Evolutionary conservation across 2,329 filamentous ascomycete species (phyloP).

Genomic region (Hypomyces perniciosus): DNA sequence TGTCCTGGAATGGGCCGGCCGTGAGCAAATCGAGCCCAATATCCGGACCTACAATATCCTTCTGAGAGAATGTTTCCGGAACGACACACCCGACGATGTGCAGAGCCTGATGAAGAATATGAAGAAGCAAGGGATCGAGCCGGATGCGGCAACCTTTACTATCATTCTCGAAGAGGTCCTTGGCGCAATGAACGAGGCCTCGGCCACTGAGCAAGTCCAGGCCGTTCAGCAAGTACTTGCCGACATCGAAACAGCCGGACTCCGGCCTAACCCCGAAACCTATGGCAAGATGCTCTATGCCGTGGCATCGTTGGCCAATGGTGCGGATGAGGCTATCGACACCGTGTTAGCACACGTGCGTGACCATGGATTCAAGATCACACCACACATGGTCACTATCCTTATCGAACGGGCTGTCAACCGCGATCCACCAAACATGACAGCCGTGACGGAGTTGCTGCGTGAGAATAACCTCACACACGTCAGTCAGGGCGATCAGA

Average conservation of each 20-base stretch:
- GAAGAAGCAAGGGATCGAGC: slow-evolving; percentile 46
- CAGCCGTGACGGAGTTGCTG: slow-evolving; percentile 55
- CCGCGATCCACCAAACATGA: slow-evolving; percentile 51
- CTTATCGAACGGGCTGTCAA: slow-evolving; percentile 63
- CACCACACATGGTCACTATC: slow-evolving; percentile 67
- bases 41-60: slow-evolving; percentile 62
- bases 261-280: slow-evolving; percentile 54
- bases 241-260: slow-evolving; percentile 50
- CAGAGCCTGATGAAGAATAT: slow-evolving; percentile 53
- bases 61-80: slow-evolving; percentile 53
- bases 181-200: slow-evolving; percentile 31
- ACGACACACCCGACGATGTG: slow-evolving; percentile 42
- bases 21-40: slow-evolving; percentile 50
- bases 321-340: slow-evolving; percentile 45
- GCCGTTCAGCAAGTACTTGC: slow-evolving; percentile 50
- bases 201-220: slow-evolving; percentile 43
- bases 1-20: slow-evolving; percentile 54
- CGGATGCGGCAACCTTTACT: slow-evolving; percentile 66
- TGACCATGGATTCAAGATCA: slow-evolving; percentile 44
- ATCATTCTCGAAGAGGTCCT: slow-evolving; percentile 60
- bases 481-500: slow-evolving; percentile 42
- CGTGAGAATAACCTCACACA: slow-evolving; percentile 43
- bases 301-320: slow-evolving; percentile 29
- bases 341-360: slow-evolving; percentile 60
- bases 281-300: slow-evolving; percentile 66